Conservation (phyloP, 306 rosid genomes). For the cucumber (Cucumis sativus) region Cucumber_9930_V3 NC_026659.2:20888001-20888500, state of each 20-base stretch:
- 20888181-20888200: conserved; percentile 13
- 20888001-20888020: neutral
- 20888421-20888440: neutral
- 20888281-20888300: conserved; percentile 66
- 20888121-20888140: neutral
- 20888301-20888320: neutral
- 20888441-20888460: no score
- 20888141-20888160: neutral
- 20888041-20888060: neutral
- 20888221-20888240: conserved; percentile 85
- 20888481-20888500: no score
- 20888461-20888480: no score
- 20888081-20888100: neutral
- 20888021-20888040: neutral
- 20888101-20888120: neutral
- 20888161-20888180: neutral
- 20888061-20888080: neutral
- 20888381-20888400: neutral
- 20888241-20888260: conserved; percentile 94
- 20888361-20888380: neutral
- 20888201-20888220: conserved; percentile 87
- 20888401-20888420: neutral
- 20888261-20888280: conserved; percentile 79
- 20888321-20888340: neutral
- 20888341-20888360: neutral